Evolutionary conservation across 306 rosid genomes (phyloP).

Genomic region (Dryas octopetala): DNA sequence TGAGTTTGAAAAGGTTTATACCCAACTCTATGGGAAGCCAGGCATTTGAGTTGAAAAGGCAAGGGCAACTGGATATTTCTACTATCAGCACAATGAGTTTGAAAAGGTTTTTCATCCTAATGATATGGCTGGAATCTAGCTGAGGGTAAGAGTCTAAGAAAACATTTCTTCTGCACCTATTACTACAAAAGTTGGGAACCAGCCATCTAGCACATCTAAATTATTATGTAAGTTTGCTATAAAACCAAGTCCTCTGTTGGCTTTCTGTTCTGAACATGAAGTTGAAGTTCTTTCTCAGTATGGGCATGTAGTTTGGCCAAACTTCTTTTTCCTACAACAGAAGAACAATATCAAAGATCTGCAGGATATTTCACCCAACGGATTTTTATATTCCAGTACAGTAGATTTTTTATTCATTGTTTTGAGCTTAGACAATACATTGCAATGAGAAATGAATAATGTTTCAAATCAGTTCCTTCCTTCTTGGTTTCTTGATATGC

Average conservation of each 20-base stretch:
- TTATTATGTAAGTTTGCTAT: neutral
- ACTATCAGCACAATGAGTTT: constrained; percentile 5
- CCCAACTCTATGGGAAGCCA: constrained; percentile 49
- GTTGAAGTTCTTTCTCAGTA: neutral
- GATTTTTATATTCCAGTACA: neutral
- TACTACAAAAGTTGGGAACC: neutral
- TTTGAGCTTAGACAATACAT: neutral
- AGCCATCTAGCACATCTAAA: neutral
- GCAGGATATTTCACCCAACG: neutral
- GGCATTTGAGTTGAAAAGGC: constrained; percentile 24
- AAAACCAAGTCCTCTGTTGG: neutral
- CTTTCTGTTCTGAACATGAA: neutral
- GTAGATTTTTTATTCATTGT: neutral
- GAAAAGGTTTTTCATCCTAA: constrained; percentile 4
- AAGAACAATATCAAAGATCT: constrained; percentile 1
- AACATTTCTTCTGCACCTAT: neutral
- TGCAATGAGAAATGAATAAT: neutral
- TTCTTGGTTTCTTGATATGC: constrained; percentile 9
- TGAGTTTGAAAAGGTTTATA: neutral
- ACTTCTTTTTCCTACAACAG: neutral
- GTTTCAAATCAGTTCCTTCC: constrained; percentile 1
- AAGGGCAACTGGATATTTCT: neutral
- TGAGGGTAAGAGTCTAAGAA: neutral
- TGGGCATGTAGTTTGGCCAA: neutral
- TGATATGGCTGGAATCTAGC: neutral